Base-by-base conservation (phyloP, 768 basidiomycete genomes). In the Calvatia gigantea region DNA sequence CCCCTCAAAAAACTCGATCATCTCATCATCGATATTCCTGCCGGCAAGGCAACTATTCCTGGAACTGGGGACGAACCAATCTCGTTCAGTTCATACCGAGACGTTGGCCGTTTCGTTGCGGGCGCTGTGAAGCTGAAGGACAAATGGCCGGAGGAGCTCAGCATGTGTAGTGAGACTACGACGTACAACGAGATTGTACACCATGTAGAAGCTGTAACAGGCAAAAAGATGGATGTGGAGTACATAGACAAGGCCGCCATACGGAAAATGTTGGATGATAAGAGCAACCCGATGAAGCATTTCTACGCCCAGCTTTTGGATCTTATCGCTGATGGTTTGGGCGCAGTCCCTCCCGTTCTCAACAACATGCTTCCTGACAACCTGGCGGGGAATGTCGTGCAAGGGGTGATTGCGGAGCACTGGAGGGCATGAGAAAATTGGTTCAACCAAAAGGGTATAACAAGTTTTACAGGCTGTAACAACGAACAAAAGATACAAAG, bases 151-250 rank as follows among this genome's bases (percentile, higher is more conserved):
- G 41, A 54, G 15, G 52, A 54, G n/a, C 27, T 54, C 8, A 42
- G 52, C n/a, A 54, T 54, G 52, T 15, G 14, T n/a, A 23, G 52
- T 4, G 39, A 54, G n/a, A 54, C 41, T 9, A 54, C 52, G 5
- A 28, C 52, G 14, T 54, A 43, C 28, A 54, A 54, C 27, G 15
- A 32, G 7, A 15, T 54, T 15, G 27, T 54, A 33, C 39, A 27
- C 28, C 41, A 54, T 4, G 52, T 23, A 8, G 52, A 54, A 25
- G 28, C 39, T 23, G 52, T 54, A 5, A 33, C 42, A 7, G 41
- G 28, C 12, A 32, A 28, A 23, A 54, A 33, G 29, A 17, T 54
- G n/a, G 6, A 33, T 12, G 52, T 54, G 25, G 6, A 33, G 21
- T 54, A 54, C 29, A 19, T 44, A 4, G 28, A 31, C n/a, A 47